Percentiles rank a stretch among this genome's conserved stretches.
Evolutionary conservation across 2,329 filamentous ascomycete species (phyloP).

Genomic region (Penicillium hordei): DNA sequence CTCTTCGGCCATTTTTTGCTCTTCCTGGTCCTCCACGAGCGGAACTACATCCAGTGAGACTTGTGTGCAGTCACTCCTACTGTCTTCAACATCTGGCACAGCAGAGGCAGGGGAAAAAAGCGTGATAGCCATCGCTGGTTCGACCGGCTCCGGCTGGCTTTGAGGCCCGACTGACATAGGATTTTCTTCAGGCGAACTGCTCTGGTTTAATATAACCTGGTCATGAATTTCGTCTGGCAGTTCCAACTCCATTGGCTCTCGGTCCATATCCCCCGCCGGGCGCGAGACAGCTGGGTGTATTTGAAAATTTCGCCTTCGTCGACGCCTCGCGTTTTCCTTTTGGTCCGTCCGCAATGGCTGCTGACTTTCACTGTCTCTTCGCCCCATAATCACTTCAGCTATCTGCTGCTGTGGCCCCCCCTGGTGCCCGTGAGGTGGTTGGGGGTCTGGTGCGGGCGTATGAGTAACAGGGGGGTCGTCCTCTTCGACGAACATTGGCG

Average conservation of each 20-base stretch:
- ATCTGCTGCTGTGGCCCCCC: too few relatives aligned
- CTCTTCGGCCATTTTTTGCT: not conserved
- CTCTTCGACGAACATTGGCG: not conserved
- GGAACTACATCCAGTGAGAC: slow-evolving; percentile 8
- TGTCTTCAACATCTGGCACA: slow-evolving; percentile 4
- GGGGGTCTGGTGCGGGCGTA: too few relatives aligned
- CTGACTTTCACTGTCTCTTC: not conserved
- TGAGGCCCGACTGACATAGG: not conserved
- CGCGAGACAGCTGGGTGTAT: slow-evolving; percentile 1
- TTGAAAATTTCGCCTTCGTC: slow-evolving; percentile 10
- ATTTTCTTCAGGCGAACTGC: slow-evolving; percentile 7
- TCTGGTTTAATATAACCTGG: slow-evolving; percentile 13
- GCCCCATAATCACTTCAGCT: too few relatives aligned
- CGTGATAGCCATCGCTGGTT: not conserved
- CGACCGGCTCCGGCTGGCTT: not conserved
- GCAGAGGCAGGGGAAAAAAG: not conserved
- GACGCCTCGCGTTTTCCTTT: slow-evolving; percentile 1
- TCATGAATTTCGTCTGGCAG: too few relatives aligned
- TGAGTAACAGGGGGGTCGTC: too few relatives aligned
- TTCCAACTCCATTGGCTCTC: slow-evolving; percentile 3
- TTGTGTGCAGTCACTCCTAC: slow-evolving; percentile 14
- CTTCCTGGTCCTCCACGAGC: not conserved
- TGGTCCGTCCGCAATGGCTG: not conserved
- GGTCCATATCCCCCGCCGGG: not conserved
- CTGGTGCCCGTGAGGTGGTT: too few relatives aligned